These are phyloP conservation scores for Phyllosticta capitalensis DNA, from an alignment of 2,329 filamentous ascomycete genomes.

Conservation along the genomic window DNA sequence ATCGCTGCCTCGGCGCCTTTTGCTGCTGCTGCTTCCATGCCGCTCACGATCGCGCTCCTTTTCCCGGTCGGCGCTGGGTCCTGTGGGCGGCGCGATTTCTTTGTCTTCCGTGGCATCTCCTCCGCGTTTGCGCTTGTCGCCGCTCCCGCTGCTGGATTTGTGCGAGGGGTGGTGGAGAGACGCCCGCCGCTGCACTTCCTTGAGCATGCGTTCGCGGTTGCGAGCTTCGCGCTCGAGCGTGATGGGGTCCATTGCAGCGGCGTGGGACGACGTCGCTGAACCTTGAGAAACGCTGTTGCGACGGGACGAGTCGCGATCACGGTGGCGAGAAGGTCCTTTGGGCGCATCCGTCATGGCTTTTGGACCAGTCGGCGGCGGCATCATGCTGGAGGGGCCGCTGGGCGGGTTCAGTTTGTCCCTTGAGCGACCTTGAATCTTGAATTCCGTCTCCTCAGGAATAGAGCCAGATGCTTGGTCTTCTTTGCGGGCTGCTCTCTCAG, in stretches of 20 bases:
- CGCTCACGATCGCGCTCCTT: constrained; percentile 13
- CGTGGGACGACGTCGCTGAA: constrained; percentile 9
- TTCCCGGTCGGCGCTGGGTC: constrained; percentile 36
- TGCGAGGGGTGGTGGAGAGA: constrained; percentile 8
- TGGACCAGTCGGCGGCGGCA: constrained; percentile 29
- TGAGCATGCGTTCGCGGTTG: constrained; percentile 56
- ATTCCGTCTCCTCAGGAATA: constrained; percentile 34
- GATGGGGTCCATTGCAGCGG: constrained; percentile 44
- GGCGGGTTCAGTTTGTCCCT: constrained; percentile 20
- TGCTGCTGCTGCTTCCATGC: constrained; percentile 32
- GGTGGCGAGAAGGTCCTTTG: constrained; percentile 21
- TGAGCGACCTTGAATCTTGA: constrained; percentile 37
- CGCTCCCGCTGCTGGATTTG: constrained; percentile 31
- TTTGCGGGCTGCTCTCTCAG: not conserved
- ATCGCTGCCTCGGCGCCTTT: constrained; percentile 7
- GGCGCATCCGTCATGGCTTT: constrained; percentile 22
- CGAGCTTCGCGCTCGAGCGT: constrained; percentile 60
- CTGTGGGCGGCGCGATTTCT: constrained; percentile 32
- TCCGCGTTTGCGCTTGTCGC: constrained; percentile 35
- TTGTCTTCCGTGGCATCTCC: constrained; percentile 28
- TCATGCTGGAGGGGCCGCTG: constrained; percentile 16
- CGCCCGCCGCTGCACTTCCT: constrained; percentile 53
- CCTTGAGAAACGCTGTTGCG: not conserved
- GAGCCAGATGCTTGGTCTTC: constrained; percentile 27
- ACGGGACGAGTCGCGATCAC: constrained; percentile 1